Base-by-base conservation (phyloP, 192 early-diverging fungal genomes). In the Coemansia sp. region DNA sequence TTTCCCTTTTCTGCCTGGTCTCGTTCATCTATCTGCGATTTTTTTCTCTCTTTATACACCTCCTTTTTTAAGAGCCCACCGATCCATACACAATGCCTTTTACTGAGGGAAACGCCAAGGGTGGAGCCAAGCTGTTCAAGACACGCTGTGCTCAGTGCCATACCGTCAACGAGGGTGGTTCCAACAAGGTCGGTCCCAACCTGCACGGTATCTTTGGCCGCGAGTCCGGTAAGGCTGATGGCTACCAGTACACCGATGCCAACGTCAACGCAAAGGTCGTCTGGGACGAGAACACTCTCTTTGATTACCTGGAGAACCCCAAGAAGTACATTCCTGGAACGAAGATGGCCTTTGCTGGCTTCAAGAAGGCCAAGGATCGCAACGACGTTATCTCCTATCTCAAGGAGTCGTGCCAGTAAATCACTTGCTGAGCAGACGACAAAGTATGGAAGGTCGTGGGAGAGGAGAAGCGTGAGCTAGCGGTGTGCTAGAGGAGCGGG, bases 101-200 rank as follows among this genome's bases (percentile, higher is more conserved):
- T 34, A 13, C 46, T 20, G 21, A 40, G 26, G 67, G 67, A 44
- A 54, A 76, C 58, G 67, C 67, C 27, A 63, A 65, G 55, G 55
- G 50, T 51, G 74, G 74, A 38, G 74, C 74, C 59, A 76, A 76
- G 66, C 63, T 76, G 62, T 98, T 98, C 87, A 98, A 98, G 84
- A 98, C 94, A 60, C 90, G 94, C 51, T 98, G 94, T 56, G 92
- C 94, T 47, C 91, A 92, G 70, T 98, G 94, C 82, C 92, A 98
- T 83, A 92, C 92, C 54, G 84, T 93, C 22, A 92, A 98, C 51
- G 71, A 38, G 12, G 64, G 39, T 32, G 73, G 62, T 40, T 59
- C 88, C 48, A 85, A 95, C 84, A 96, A 98, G 85, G 85, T 90
- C 52, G 95, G 95, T 16, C 95, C 95, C 60, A 96, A 94, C 78